phyloP scores from a whole-genome alignment of 192 early-diverging fungal species.

The Tieghemiomyces parasiticus region DNA sequence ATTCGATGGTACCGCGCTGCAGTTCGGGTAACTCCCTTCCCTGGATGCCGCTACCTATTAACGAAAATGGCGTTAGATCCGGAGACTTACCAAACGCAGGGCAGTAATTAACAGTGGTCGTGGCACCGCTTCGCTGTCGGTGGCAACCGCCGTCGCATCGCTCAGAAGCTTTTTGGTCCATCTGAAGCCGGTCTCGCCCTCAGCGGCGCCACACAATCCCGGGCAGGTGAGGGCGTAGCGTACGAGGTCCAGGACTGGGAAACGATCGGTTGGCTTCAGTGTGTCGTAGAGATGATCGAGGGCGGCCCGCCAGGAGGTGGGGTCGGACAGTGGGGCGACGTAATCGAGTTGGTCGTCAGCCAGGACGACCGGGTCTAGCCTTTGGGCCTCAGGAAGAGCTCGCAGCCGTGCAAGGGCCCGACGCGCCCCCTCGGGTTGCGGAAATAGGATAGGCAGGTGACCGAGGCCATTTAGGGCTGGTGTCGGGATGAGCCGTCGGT shows the following conservation, averaged over 20 bases:
- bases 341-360: no score
- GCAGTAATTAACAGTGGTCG: constrained; percentile 40
- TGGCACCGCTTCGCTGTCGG: constrained; percentile 15
- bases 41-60: no score
- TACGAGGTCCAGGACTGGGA: background rate
- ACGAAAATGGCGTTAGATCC: no score
- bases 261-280: background rate
- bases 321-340: no score
- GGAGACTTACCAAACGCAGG: constrained; percentile 32
- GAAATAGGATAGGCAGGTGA: constrained; percentile 27
- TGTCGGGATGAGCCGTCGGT: constrained; percentile 23
- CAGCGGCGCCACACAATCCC: background rate
- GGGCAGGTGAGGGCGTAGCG: background rate
- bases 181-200: background rate
- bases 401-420: constrained; percentile 20
- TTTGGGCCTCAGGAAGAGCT: no score
- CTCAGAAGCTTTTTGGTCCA: constrained; percentile 10
- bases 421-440: constrained; percentile 14
- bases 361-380: no score
- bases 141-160: constrained; percentile 12
- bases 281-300: background rate
- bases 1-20: no score
- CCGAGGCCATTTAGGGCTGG: constrained; percentile 24
- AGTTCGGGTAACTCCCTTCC: no score
- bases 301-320: no score